These are phyloP conservation scores for Pinus taeda DNA, from an alignment of 75 land plant species.

Conservation along the genomic window DNA sequence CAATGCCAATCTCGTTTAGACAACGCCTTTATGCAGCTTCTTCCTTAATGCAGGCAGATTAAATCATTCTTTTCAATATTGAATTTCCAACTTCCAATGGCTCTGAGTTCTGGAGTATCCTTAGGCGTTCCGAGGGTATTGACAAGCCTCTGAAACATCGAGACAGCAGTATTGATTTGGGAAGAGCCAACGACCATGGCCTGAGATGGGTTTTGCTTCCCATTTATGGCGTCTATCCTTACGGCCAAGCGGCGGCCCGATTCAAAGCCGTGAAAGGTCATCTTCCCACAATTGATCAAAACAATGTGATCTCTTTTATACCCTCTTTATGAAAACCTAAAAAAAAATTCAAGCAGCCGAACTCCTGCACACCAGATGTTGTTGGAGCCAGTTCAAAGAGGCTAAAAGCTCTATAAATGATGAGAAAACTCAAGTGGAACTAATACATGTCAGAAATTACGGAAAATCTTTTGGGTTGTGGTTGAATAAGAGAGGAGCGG, in stretches of 20 bases:
- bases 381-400: no score
- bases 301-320: neutral
- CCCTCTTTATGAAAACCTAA: neutral
- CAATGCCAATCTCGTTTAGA: no score
- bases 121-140: conserved; percentile 73
- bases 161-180: conserved; percentile 78
- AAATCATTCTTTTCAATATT: no score
- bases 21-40: no score
- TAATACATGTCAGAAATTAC: no score
- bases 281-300: conserved; percentile 8
- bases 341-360: neutral
- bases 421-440: no score
- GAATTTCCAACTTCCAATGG: neutral
- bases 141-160: conserved; percentile 63
- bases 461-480: no score
- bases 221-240: conserved; percentile 4
- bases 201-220: conserved; percentile 56
- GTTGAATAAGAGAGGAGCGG: no score
- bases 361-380: no score
- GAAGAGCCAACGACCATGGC: conserved; percentile 68
- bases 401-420: no score
- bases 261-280: conserved; percentile 76
- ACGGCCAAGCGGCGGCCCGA: conserved; percentile 24
- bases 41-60: no score
- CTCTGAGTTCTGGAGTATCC: conserved; percentile 62